Conservation (phyloP, 257 asterid genomes). For the Mitragyna speciosa region DNA sequence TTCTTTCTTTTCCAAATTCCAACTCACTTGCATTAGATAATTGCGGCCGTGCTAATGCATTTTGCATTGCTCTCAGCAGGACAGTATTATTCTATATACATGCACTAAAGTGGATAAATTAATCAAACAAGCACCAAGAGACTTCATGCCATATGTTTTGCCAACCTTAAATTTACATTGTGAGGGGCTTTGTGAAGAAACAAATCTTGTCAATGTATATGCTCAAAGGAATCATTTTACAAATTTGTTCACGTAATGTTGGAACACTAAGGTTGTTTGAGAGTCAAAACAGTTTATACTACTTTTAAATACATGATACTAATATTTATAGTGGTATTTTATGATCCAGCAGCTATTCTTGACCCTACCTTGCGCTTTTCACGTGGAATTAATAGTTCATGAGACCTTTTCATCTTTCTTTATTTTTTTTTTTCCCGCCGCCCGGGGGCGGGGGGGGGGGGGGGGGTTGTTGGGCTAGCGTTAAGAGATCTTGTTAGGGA, state of each 20-base stretch:
- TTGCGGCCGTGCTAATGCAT: background rate
- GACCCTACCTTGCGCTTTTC: conserved; percentile 1
- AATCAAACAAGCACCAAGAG: background rate
- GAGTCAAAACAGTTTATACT: background rate
- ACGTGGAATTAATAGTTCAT: background rate
- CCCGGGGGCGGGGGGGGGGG: too few species aligned
- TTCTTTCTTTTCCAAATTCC: background rate
- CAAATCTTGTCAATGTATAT: background rate
- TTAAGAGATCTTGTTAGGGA: background rate
- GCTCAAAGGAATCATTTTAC: background rate
- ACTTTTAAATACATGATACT: background rate
- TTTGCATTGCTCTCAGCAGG: too few species aligned
- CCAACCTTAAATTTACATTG: background rate
- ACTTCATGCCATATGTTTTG: background rate
- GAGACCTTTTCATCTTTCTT: background rate
- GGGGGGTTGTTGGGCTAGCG: too few species aligned
- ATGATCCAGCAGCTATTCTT: background rate
- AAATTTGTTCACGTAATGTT: background rate
- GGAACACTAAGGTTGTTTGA: background rate
- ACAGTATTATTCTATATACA: too few species aligned
- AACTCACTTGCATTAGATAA: background rate
- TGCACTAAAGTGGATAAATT: background rate
- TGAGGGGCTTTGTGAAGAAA: background rate
- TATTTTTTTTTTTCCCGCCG: background rate
- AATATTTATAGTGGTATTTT: background rate